Percentiles rank a stretch among this genome's conserved stretches.
Evolutionary conservation across 345 rosid species (phyloP).

Genomic region (Eucalyptus erythrocorys): DNA sequence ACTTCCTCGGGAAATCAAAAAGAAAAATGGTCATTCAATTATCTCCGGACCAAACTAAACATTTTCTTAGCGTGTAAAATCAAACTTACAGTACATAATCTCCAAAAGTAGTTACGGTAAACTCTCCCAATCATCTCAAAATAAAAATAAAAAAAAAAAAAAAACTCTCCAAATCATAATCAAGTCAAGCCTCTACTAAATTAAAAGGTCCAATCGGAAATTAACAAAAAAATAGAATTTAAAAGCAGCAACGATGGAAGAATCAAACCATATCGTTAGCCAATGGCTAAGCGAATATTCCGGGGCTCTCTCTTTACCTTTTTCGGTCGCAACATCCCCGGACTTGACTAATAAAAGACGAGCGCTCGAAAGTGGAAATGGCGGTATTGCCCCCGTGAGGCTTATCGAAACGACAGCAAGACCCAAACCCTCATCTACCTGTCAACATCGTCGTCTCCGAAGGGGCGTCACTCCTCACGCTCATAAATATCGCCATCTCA

Average conservation of each 20-base stretch:
- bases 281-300: background rate
- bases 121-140: background rate
- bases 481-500: background rate
- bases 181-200: background rate
- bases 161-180: background rate
- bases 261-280: background rate
- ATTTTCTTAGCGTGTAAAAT: rapidly evolving
- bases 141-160: too few relatives aligned
- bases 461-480: background rate
- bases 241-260: background rate
- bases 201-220: background rate
- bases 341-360: background rate
- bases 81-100: background rate
- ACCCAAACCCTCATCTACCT: background rate
- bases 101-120: background rate
- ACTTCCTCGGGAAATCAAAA: rapidly evolving
- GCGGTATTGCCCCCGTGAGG: background rate
- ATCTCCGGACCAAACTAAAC: background rate
- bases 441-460: background rate
- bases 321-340: background rate
- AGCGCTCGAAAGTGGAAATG: rapidly evolving
- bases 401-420: background rate
- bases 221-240: background rate
- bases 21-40: background rate
- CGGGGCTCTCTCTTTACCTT: background rate